Conservation (phyloP, 129 eudicot genomes). For the Scalesia atractyloides region DNA sequence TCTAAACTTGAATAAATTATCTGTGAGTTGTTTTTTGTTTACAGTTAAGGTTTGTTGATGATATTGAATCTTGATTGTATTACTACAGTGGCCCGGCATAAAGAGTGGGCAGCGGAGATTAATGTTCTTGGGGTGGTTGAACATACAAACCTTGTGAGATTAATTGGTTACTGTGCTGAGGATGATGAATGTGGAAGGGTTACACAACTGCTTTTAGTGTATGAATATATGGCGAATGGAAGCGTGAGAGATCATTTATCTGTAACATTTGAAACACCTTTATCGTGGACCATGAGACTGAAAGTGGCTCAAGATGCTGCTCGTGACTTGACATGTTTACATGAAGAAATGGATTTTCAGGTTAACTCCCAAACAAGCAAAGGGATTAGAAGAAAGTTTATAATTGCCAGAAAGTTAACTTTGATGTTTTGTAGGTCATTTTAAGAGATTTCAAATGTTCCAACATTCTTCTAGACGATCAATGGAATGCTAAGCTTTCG, state of each 20-base stretch:
- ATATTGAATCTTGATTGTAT: no score
- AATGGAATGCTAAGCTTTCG: no score
- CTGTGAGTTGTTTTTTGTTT: not conserved
- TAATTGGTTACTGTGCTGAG: slow-evolving; percentile 77
- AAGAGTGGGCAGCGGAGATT: slow-evolving; percentile 83
- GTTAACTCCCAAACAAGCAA: not conserved
- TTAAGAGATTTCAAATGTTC: no score
- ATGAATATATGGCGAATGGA: slow-evolving; percentile 75
- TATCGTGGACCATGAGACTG: slow-evolving; percentile 81
- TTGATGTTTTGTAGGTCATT: no score
- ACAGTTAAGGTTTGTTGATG: no score
- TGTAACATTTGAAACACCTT: slow-evolving; percentile 41
- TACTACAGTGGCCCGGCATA: slow-evolving; percentile 71
- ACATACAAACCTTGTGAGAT: slow-evolving; percentile 80
- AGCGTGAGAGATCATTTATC: slow-evolving; percentile 79
- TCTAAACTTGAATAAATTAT: not conserved
- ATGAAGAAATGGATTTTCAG: slow-evolving; percentile 74
- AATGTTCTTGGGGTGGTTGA: slow-evolving; percentile 74
- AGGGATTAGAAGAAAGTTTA: not conserved
- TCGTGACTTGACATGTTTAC: slow-evolving; percentile 65
- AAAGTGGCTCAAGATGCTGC: slow-evolving; percentile 85
- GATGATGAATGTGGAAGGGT: slow-evolving; percentile 61
- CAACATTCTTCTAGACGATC: no score
- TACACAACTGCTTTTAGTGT: slow-evolving; percentile 65
- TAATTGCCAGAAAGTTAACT: not conserved